Evolutionary conservation across 2,329 filamentous ascomycete genomes (phyloP), one percentile per base, ranked within the genome.

Genomic region (Epichloe brachyelytri): DNA sequence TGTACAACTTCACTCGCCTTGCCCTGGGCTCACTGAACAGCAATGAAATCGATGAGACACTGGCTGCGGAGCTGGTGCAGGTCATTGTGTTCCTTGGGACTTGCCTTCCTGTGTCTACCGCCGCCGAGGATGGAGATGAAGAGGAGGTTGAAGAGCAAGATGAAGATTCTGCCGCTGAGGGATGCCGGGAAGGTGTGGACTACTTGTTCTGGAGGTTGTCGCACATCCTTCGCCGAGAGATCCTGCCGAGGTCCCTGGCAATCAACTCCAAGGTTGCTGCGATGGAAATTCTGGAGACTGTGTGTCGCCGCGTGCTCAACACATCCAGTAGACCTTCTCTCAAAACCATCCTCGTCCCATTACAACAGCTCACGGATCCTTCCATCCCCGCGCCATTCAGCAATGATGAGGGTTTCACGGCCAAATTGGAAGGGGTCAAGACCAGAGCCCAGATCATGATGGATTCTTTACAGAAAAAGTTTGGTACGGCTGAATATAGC

Each of bases 301-400:
- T 95, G 12, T 78, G 79, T 57, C 76, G 76, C 49, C 79, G 81
- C 41, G 72, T 87, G 2, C 71, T 82, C 0, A 62, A 69, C 1
- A 69, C 76, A 2, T 71, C 79, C 3, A 73, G 91, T 8, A 64
- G 71, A 1, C 75, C 80, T 0, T 84, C 82, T 1, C 72, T 94
- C 17, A 78, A 82, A 56, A 73, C 72, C 0, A 69, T 81, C 34
- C 70, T 82, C 40, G 68, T 72, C 12, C 77, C 78, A 0, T 76
- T 97, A 5, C 83, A 91, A 62, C 87, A 93, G 63, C 72, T 98
- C 38, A 94, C 89, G 0, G 89, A 96, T 63, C 76, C 85, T 1
- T 79, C 79, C 1, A 88, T 91, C 47, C 79, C 85, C 0, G 70
- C 78, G 14, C 86, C 88, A 0, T 82, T 81, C 56, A 86, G 84